Evolutionary conservation across 2,329 filamentous ascomycete species (phyloP).

Genomic region (Ilyonectria robusta): DNA sequence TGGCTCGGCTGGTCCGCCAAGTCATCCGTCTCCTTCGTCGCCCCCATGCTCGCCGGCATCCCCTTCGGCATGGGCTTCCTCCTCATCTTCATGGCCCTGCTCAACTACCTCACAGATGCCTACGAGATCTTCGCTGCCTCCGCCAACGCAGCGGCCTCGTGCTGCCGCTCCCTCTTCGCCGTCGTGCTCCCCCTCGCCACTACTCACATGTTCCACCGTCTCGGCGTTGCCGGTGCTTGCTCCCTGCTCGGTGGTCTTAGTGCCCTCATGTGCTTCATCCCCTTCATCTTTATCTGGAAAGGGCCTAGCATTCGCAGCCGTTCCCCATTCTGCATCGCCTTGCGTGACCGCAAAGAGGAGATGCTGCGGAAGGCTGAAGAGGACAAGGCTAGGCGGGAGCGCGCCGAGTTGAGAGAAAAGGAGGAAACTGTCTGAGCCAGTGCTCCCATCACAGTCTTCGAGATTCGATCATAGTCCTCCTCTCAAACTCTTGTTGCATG

Average conservation of each 20-base stretch:
- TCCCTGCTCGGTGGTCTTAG: conserved; percentile 67
- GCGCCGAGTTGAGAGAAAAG: conserved; percentile 40
- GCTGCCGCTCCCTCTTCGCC: conserved; percentile 92
- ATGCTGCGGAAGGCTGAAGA: conserved; percentile 58
- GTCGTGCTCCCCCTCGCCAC: conserved; percentile 76
- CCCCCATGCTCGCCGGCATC: conserved; percentile 72
- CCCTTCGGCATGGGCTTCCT: conserved; percentile 74
- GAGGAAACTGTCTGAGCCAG: conserved; percentile 30
- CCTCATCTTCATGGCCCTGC: conserved; percentile 74
- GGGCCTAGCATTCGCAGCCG: conserved; percentile 68
- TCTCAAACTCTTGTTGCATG: conserved; percentile 18
- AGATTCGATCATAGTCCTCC: conserved; percentile 5
- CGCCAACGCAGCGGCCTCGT: conserved; percentile 88
- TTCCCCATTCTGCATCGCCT: conserved; percentile 73
- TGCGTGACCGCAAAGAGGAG: conserved; percentile 66
- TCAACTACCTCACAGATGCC: conserved; percentile 78
- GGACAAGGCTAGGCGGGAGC: conserved; percentile 49
- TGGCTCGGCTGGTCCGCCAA: conserved; percentile 74
- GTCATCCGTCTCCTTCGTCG: conserved; percentile 63
- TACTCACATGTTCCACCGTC: conserved; percentile 62
- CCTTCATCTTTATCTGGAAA: conserved; percentile 69
- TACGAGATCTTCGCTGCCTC: conserved; percentile 78
- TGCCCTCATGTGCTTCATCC: conserved; percentile 64
- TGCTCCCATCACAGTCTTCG: background rate
- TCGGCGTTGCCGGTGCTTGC: conserved; percentile 66